phyloP scores from a whole-genome alignment of 306 rosid species.

The Rubus parviflorus region DNA sequence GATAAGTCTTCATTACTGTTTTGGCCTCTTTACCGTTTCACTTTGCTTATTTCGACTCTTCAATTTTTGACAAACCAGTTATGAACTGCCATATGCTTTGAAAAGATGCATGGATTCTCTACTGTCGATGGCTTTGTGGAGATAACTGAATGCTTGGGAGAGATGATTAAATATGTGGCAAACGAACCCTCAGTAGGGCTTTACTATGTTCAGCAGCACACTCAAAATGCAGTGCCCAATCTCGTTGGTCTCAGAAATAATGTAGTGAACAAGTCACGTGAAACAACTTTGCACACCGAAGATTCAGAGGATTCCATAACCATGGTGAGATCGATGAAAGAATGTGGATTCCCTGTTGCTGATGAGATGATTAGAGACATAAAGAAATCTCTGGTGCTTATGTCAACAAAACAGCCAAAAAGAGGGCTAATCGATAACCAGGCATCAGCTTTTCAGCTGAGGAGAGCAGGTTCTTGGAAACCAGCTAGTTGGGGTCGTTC shows the following conservation, averaged over 20 bases:
- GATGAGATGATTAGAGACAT: conserved; percentile 85
- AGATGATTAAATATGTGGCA: conserved; percentile 77
- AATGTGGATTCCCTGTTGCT: conserved; percentile 67
- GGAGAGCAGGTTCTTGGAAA: conserved; percentile 51
- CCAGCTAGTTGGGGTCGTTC: conserved; percentile 38
- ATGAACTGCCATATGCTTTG: conserved; percentile 45
- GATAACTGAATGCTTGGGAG: conserved; percentile 72
- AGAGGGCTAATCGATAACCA: conserved; percentile 52
- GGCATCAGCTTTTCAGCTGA: conserved; percentile 40
- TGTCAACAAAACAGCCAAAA: conserved; percentile 64
- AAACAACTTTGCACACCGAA: conserved; percentile 68
- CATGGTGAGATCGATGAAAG: conserved; percentile 71
- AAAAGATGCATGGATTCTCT: conserved; percentile 88
- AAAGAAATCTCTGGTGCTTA: conserved; percentile 56
- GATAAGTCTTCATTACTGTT: not conserved
- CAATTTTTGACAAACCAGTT: conserved; percentile 37
- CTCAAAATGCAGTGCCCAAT: conserved; percentile 75
- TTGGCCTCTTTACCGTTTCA: not conserved
- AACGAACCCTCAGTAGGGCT: conserved; percentile 94
- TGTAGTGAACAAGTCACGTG: conserved; percentile 53
- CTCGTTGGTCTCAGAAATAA: conserved; percentile 47
- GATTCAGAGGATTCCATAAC: conserved; percentile 82
- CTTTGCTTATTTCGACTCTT: conserved; percentile 11
- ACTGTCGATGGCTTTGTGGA: conserved; percentile 85
- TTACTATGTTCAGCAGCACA: conserved; percentile 84